Conservation (phyloP, 176 grass and related monocot species). For the Bolboschoenus planiculmis region DNA sequence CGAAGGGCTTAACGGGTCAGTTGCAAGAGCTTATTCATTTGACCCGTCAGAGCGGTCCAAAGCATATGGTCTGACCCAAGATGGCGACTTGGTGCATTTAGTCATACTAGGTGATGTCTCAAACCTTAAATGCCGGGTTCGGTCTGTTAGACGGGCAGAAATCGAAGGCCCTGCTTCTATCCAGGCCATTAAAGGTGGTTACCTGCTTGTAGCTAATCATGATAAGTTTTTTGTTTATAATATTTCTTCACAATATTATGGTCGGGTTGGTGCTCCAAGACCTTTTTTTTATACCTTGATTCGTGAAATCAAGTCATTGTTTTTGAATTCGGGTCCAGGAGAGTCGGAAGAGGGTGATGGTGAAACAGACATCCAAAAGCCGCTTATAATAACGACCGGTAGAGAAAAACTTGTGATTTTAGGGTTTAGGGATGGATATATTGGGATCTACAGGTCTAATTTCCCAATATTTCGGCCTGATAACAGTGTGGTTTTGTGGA, state of each 20-base stretch:
- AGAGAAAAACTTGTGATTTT: constrained; percentile 82
- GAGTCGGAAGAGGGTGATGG: not conserved
- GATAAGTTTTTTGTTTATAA: constrained; percentile 84
- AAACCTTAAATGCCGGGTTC: constrained; percentile 79
- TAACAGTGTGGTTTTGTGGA: constrained; percentile 87
- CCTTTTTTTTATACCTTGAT: constrained; percentile 49
- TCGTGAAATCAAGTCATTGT: constrained; percentile 74
- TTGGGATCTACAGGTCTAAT: constrained; percentile 70
- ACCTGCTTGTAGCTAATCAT: constrained; percentile 63
- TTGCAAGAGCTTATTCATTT: constrained; percentile 66
- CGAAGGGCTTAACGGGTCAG: constrained; percentile 63
- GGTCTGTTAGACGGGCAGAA: constrained; percentile 59
- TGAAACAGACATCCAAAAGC: constrained; percentile 29
- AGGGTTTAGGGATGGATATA: constrained; percentile 67
- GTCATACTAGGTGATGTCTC: constrained; percentile 74
- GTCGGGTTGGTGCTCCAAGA: constrained; percentile 59
- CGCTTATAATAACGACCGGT: constrained; percentile 60
- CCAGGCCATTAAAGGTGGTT: constrained; percentile 66
- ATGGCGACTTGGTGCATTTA: constrained; percentile 74
- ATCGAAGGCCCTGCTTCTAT: constrained; percentile 49
- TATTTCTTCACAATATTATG: constrained; percentile 82
- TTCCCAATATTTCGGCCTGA: constrained; percentile 67
- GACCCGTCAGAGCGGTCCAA: constrained; percentile 80
- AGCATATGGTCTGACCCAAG: constrained; percentile 71
- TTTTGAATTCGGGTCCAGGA: constrained; percentile 31